Evolutionary conservation across 2,329 filamentous ascomycete species (phyloP).

Genomic region (Blumeria graminis): DNA sequence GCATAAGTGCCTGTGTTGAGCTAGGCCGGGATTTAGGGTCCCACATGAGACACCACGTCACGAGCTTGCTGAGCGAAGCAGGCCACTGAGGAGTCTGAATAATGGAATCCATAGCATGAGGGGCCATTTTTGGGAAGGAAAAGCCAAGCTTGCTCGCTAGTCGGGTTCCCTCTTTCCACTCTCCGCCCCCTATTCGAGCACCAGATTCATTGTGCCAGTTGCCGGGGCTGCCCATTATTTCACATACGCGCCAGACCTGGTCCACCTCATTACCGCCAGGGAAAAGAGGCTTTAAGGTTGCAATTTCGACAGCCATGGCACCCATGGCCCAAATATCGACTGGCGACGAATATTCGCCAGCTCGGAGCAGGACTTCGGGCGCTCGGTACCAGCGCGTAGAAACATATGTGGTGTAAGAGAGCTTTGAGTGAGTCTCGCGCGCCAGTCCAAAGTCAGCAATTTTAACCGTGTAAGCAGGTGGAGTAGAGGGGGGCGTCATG

Average conservation of each 20-base stretch:
- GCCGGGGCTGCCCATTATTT: slow-evolving; percentile 97
- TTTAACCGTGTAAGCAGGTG: slow-evolving; percentile 85
- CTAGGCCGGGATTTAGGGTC: slow-evolving; percentile 82
- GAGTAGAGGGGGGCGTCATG: slow-evolving; percentile 85
- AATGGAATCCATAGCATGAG: slow-evolving; percentile 87
- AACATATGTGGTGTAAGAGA: slow-evolving; percentile 94
- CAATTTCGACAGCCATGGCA: slow-evolving; percentile 95
- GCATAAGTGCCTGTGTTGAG: slow-evolving; percentile 76
- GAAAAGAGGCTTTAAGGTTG: slow-evolving; percentile 87
- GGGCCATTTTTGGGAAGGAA: slow-evolving; percentile 98
- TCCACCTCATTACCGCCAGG: slow-evolving; percentile 96
- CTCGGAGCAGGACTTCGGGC: slow-evolving; percentile 77
- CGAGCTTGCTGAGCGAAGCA: slow-evolving; percentile 63
- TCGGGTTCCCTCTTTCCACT: slow-evolving; percentile 87
- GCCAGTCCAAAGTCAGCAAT: slow-evolving; percentile 96
- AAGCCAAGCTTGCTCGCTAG: slow-evolving; percentile 92
- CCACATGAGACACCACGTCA: slow-evolving; percentile 98
- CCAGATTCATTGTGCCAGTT: slow-evolving; percentile 94
- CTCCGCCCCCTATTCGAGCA: slow-evolving; percentile 68
- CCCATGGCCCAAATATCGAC: slow-evolving; percentile 98
- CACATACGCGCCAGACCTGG: slow-evolving; percentile 94
- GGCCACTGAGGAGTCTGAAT: slow-evolving; percentile 84
- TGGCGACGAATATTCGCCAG: slow-evolving; percentile 88
- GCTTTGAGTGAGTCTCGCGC: slow-evolving; percentile 87
- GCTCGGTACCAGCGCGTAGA: slow-evolving; percentile 91